A percentile compares a stretch with the other conserved stretches of the same genome.
These are phyloP conservation scores for Chrysanthemum lavandulifolium DNA, from an alignment of 129 eudicot genomes.

Conservation along the genomic window DNA sequence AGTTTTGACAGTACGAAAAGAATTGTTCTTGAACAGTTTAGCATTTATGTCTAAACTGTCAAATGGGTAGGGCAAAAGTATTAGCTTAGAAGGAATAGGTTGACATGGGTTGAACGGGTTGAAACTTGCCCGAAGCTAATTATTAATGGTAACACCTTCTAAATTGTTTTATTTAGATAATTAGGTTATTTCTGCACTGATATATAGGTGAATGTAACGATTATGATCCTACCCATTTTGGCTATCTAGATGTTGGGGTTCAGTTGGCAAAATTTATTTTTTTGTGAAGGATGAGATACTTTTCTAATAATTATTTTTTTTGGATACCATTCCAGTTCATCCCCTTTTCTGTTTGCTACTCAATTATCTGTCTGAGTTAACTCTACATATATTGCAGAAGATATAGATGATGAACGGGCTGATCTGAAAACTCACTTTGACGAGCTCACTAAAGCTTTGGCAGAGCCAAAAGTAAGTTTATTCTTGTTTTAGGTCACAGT, in stretches of 20 bases:
- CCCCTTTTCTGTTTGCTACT: not conserved
- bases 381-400: constrained; percentile 42
- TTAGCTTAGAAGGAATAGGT: not conserved
- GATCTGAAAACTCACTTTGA: constrained; percentile 60
- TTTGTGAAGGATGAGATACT: not conserved
- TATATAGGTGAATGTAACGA: too few species aligned
- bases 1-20: not conserved
- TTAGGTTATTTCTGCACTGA: too few species aligned
- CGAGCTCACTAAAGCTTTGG: constrained; percentile 35
- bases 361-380: constrained; percentile 1
- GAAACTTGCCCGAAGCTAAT: not conserved
- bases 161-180: too few species aligned
- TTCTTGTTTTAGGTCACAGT: not conserved
- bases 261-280: not conserved
- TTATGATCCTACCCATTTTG: too few species aligned
- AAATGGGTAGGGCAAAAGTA: too few species aligned
- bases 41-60: not conserved
- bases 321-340: not conserved
- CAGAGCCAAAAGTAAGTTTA: constrained; percentile 43
- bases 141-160: not conserved
- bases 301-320: not conserved
- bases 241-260: too few species aligned
- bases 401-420: constrained; percentile 47
- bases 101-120: not conserved
- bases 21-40: not conserved